Conservation (phyloP, 257 asterid genomes). For the Rubia yunnanensis region DNA sequence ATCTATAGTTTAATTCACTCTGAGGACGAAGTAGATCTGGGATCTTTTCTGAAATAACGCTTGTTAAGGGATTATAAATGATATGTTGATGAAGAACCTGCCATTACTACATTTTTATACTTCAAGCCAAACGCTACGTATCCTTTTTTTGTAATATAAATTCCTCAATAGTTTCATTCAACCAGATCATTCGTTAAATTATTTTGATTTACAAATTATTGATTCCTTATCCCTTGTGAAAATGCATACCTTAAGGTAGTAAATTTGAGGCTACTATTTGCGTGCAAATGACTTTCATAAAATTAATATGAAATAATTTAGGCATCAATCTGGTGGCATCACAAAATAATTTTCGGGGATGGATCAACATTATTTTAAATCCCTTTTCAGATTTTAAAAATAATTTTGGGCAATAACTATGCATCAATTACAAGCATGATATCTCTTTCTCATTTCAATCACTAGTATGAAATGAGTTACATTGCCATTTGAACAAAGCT, state of each 20-base stretch:
- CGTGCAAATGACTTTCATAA: neutral
- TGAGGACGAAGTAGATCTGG: neutral
- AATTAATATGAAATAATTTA: too few relatives aligned
- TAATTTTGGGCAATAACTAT: too few relatives aligned
- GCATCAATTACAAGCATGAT: too few relatives aligned
- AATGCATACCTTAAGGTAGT: neutral
- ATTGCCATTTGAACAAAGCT: too few relatives aligned
- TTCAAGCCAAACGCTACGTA: neutral
- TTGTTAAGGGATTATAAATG: neutral
- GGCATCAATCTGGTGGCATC: too few relatives aligned
- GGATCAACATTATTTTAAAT: too few relatives aligned
- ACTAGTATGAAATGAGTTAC: too few relatives aligned
- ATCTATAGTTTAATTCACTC: neutral
- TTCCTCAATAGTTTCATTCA: too few relatives aligned
- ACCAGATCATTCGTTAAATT: neutral
- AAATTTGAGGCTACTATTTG: neutral
- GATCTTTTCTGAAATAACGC: neutral
- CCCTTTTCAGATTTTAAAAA: too few relatives aligned
- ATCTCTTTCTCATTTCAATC: too few relatives aligned
- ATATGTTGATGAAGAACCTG: neutral
- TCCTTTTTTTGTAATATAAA: too few relatives aligned
- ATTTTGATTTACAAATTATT: neutral
- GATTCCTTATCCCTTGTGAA: neutral
- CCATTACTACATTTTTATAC: neutral
- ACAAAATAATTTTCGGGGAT: too few relatives aligned